Base-by-base conservation (phyloP, 225 moss, liverwort and hornwort species). In the Sphagnum contortum region DNA sequence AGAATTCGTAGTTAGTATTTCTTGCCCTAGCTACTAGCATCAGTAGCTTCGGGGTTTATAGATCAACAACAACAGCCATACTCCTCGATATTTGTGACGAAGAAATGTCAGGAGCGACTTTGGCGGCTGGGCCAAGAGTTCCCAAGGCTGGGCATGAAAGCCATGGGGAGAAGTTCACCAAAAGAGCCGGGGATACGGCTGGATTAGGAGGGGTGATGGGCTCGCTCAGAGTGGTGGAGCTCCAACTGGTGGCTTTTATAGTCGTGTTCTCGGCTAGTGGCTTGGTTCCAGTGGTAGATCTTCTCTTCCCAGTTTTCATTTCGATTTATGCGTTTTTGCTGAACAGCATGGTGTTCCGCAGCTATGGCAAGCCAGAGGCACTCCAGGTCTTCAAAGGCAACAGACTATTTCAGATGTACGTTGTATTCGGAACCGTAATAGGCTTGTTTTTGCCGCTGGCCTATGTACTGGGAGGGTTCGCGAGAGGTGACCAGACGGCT, bases 151-250 rank as follows among this genome's bases (percentile, higher is more conserved):
- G 78, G 12, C 70, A 71, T 60, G 77, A 75, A 62, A 1, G 11
- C 3, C 73, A 78, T 59, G 78, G 78, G 12, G 77, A 75, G 75
- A 77, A 71, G 66, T 75, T 62, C 49, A 69, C 77, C 4, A 52
- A 67, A 3, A 77, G 75, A 4, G 75, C 80, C 0, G 73, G 65
- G 0, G 84, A 84, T 10, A 8, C 64, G 0, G 69, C 64, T 29
- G 80, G 80, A 3, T 48, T 84, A 44, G 84, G 84, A 0, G 84
- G 84, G 5, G 81, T 84, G 70, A 81, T 84, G 84, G 84, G 84
- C 0, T 84, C 84, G 3, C 73, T 84, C 4, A 72, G 84, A 8
- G 73, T 84, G 12, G 80, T 84, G 29, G 84, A 84, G 70, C 78
- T 84, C 0, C 84, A 84, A 54, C 69, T 84, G 3, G 80, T 84